Evolutionary conservation across 2,329 filamentous ascomycete genomes (phyloP).

Genomic region (Phialophora tarda): DNA sequence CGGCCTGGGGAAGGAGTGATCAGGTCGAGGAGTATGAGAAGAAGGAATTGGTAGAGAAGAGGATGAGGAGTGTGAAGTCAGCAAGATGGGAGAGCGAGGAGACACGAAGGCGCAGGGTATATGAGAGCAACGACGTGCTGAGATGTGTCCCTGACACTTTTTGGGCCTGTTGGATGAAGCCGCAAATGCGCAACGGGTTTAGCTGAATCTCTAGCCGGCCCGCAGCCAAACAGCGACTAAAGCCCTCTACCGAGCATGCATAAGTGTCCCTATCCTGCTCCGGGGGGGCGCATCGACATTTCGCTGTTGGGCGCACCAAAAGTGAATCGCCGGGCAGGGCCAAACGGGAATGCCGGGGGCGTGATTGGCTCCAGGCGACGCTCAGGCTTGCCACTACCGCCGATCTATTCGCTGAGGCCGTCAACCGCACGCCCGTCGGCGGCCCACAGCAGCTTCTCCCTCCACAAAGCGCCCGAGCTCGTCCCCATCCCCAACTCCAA

Average conservation of each 20-base stretch:
- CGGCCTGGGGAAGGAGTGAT: slow-evolving; percentile 31
- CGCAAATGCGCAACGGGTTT: slow-evolving; percentile 18
- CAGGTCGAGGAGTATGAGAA: slow-evolving; percentile 23
- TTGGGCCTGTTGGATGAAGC: slow-evolving; percentile 27
- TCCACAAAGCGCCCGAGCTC: slow-evolving; percentile 19
- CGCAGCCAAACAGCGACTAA: slow-evolving; percentile 20
- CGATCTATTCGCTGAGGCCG: slow-evolving; percentile 31
- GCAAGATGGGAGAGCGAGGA: slow-evolving; percentile 22
- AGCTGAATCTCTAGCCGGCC: slow-evolving; percentile 21
- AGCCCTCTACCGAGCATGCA: slow-evolving; percentile 6
- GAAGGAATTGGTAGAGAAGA: slow-evolving; percentile 3
- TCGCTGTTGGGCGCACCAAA: slow-evolving; percentile 31
- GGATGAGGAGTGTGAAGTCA: slow-evolving; percentile 28
- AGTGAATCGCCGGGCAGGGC: slow-evolving; percentile 22
- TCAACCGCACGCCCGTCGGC: slow-evolving; percentile 19
- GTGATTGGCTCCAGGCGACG: slow-evolving; percentile 18
- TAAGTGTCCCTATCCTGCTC: not conserved
- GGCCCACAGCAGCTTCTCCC: slow-evolving; percentile 22
- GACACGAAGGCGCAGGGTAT: slow-evolving; percentile 28
- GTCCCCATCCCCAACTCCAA: slow-evolving; percentile 30
- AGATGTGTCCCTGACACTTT: slow-evolving; percentile 24
- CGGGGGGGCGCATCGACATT: slow-evolving; percentile 14
- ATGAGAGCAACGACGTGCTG: slow-evolving; percentile 22
- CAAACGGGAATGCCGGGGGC: slow-evolving; percentile 19
- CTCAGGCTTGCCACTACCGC: slow-evolving; percentile 28